Evolutionary conservation across 257 asterid species (phyloP), one percentile per base, ranked within the genome.

Genomic region (Solanum pennellii): DNA sequence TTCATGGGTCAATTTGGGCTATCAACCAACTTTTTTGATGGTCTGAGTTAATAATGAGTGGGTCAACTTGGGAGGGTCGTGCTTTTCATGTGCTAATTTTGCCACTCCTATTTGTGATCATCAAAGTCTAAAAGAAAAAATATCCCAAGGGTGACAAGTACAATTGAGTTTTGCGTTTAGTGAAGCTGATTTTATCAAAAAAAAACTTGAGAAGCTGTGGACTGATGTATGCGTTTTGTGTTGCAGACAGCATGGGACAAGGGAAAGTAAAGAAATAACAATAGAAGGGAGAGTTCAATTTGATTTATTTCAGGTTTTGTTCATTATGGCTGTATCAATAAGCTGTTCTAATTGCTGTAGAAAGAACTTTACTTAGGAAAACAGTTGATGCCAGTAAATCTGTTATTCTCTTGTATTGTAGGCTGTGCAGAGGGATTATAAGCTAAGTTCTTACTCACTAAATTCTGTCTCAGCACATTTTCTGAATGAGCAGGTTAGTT

Each of bases 391-490:
- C 27, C 41, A 5, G 23, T 8, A 39, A 47, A 77, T 60, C 20
- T 42, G 44, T 84, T 75, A 65, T 39, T 15, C 87, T 88, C 77
- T 89, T 41, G 69, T 77, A 87, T 42, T 89, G 87, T 94, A 97
- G 99, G 98, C 86, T 35, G 87, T 97, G 93, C 99, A 96, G 89
- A 96, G 99, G 93, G 99, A 97, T 89, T 87, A 96, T 92, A 97
- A 97, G 89, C 89, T 97, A 85, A 97, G 99, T 89, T 97, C 99
- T 23, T 97, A 97, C 90, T 97, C 99, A 6, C 90, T 97, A 72
- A 97, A 97, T 92, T 95, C 99, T 74, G 99, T 97, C 86, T 97
- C 99, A 73, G 95, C 99, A 27, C 99, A 95, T 95, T 97, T 97
- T 91, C 98, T 97, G 83, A 95, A 94, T 86, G 99, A 97, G 91